Evolutionary conservation across 164 flowering plant genomes (phyloP).

Genomic region (Cinnamomum micranthum): DNA sequence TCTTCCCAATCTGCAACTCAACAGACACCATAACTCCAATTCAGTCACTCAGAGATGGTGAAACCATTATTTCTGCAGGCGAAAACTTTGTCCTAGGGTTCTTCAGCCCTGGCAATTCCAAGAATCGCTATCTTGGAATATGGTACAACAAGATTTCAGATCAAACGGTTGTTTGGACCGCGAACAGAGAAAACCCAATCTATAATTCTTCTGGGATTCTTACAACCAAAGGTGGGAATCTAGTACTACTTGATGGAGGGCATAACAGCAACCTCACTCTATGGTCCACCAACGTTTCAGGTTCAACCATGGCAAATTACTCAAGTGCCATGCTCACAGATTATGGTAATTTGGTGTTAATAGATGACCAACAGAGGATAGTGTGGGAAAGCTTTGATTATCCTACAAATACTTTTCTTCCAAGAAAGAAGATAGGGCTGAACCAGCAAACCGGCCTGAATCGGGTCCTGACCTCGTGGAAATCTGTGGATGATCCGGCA

Average conservation of each 20-base stretch:
- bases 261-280: neutral
- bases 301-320: neutral
- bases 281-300: constrained; percentile 17
- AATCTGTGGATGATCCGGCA: constrained; percentile 9
- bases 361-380: neutral
- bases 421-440: neutral
- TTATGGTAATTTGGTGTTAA: too few species aligned
- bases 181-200: too few species aligned
- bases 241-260: constrained; percentile 8
- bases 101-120: too few species aligned
- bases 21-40: too few species aligned
- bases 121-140: too few species aligned
- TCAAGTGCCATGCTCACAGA: neutral
- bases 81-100: too few species aligned
- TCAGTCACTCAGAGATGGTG: too few species aligned
- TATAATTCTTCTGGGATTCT: constrained; percentile 2
- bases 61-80: too few species aligned
- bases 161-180: too few species aligned
- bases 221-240: constrained; percentile 8
- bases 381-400: constrained; percentile 3
- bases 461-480: constrained; percentile 7
- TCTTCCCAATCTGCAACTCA: too few species aligned
- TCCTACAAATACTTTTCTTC: neutral
- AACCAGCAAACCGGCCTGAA: neutral
- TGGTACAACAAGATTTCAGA: too few species aligned